A percentile compares a stretch with the other conserved stretches of the same genome.
phyloP scores from a whole-genome alignment of 2,329 filamentous ascomycete genomes.

The Daldinia sp. region DNA sequence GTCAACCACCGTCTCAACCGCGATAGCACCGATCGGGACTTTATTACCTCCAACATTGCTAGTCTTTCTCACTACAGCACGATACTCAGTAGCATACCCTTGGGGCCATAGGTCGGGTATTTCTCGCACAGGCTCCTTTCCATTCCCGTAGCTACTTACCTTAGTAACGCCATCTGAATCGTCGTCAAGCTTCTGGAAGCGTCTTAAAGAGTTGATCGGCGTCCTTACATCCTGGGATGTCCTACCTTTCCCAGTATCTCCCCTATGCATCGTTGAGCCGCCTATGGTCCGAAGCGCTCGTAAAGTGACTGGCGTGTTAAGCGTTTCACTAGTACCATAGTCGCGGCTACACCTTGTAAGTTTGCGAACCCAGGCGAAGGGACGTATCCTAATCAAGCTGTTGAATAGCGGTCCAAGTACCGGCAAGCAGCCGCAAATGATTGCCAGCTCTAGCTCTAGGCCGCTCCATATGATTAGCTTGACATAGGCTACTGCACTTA shows the following conservation, averaged over 20 bases:
- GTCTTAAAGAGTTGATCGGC: background rate
- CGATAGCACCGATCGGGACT: background rate
- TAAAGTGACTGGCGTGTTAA: background rate
- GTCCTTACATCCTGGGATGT: background rate
- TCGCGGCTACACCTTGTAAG: background rate
- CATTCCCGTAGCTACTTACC: background rate
- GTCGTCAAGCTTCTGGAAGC: background rate
- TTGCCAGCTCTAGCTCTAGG: background rate
- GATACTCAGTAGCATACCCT: background rate
- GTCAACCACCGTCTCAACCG: background rate
- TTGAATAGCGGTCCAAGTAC: background rate
- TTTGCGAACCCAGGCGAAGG: background rate
- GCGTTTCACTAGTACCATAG: background rate
- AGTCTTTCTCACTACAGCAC: constrained; percentile 2
- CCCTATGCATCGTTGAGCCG: background rate
- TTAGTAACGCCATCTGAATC: background rate
- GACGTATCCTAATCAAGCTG: background rate
- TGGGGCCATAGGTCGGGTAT: background rate
- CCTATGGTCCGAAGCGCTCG: constrained; percentile 2
- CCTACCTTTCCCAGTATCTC: background rate
- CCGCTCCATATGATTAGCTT: background rate
- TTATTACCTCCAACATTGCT: background rate
- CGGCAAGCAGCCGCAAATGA: background rate
- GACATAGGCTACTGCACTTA: background rate
- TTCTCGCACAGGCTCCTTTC: background rate